Evolutionary conservation across 345 rosid species (phyloP).

Genomic region (Heritiera fomes): DNA sequence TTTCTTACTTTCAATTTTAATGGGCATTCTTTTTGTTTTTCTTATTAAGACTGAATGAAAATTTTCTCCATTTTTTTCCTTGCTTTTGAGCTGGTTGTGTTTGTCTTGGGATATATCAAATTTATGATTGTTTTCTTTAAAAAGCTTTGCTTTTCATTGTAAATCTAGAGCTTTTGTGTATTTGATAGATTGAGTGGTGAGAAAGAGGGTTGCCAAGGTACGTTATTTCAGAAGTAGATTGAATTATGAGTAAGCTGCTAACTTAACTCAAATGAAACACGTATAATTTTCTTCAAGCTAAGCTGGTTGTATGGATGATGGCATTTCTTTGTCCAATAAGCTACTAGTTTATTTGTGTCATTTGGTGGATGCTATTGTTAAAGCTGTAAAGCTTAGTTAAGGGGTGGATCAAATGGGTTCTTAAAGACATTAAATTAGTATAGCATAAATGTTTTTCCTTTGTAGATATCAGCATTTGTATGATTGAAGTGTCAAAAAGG

Average conservation of each 20-base stretch:
- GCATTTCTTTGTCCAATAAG: neutral
- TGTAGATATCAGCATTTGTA: neutral
- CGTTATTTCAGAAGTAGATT: too few relatives aligned
- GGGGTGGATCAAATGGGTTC: neutral
- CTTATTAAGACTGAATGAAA: neutral
- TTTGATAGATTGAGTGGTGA: neutral
- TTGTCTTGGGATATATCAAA: neutral
- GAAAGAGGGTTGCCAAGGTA: neutral
- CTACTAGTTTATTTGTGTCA: neutral
- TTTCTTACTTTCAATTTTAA: neutral
- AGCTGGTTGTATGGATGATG: neutral
- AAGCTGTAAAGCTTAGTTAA: neutral
- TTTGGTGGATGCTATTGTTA: neutral
- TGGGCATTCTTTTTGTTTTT: neutral
- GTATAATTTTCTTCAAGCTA: neutral
- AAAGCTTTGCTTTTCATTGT: neutral
- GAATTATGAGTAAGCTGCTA: neutral
- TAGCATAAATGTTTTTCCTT: neutral
- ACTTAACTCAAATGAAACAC: neutral
- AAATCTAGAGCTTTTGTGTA: slow-evolving; percentile 11
- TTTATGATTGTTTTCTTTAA: neutral
- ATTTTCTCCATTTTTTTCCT: neutral
- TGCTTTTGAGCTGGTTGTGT: neutral
- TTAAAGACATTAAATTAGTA: neutral
- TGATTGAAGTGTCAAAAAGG: neutral